These are phyloP conservation scores for Tylopilus plumbeoviolaceoides DNA, from an alignment of 768 basidiomycete genomes.

Conservation along the genomic window DNA sequence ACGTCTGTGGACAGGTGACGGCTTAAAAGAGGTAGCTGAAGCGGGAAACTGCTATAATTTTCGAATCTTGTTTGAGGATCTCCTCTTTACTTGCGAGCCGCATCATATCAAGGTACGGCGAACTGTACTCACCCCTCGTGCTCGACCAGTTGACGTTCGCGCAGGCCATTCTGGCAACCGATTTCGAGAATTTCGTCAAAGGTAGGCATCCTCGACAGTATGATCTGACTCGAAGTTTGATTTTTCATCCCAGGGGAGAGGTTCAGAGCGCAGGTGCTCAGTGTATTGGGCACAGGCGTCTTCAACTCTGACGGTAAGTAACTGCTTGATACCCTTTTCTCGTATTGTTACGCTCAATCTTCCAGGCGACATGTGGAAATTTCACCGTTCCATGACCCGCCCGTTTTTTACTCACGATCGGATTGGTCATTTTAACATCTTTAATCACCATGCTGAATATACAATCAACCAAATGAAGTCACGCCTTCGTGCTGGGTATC, in stretches of 20 bases:
- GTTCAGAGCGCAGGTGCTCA: constrained; percentile 41
- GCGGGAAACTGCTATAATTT: constrained; percentile 45
- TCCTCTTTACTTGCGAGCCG: constrained; percentile 47
- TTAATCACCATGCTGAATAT: no score
- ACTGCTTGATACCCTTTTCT: neutral
- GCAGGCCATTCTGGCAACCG: constrained; percentile 46
- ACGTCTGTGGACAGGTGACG: constrained; percentile 35
- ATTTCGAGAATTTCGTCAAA: constrained; percentile 59
- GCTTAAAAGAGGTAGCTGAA: constrained; percentile 33
- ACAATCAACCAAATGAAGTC: constrained; percentile 26
- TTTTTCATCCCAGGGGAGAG: constrained; percentile 17
- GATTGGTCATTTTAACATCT: no score
- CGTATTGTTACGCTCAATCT: constrained; percentile 9
- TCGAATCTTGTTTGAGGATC: constrained; percentile 41
- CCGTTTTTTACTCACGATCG: no score
- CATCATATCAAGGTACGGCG: constrained; percentile 46
- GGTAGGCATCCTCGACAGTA: constrained; percentile 28
- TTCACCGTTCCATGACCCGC: constrained; percentile 50
- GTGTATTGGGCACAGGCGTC: constrained; percentile 58
- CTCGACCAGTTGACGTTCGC: neutral
- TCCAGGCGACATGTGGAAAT: constrained; percentile 51
- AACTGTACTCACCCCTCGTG: neutral
- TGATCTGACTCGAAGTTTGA: neutral
- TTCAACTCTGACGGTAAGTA: constrained; percentile 63
- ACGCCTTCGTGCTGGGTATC: constrained; percentile 45